Percentiles rank a stretch among this genome's conserved stretches.
phyloP scores from a whole-genome alignment of 2,329 filamentous ascomycete species.

The Penicillium concentricum region DNA sequence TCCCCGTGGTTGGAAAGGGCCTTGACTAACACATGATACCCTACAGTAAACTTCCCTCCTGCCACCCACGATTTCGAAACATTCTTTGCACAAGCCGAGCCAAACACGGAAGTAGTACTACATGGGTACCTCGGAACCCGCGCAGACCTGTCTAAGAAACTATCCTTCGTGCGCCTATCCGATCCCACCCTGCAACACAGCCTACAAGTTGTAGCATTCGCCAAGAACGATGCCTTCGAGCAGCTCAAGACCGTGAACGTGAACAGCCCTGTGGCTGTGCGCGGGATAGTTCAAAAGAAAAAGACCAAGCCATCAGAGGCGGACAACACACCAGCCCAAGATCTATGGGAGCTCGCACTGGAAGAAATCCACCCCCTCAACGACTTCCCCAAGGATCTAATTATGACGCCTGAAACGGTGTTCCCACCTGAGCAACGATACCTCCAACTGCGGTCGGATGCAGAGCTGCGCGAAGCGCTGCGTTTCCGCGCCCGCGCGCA shows the following conservation, averaged over 20 bases:
- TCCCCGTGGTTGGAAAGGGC: no score
- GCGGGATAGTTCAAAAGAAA: constrained; percentile 48
- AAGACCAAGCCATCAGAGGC: constrained; percentile 33
- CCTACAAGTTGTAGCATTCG: constrained; percentile 52
- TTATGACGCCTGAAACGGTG: constrained; percentile 70
- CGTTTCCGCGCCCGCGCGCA: constrained; percentile 64
- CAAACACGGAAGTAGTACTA: constrained; percentile 51
- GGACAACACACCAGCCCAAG: constrained; percentile 29
- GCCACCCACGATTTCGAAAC: constrained; percentile 43
- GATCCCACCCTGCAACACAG: constrained; percentile 45
- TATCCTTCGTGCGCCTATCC: constrained; percentile 67
- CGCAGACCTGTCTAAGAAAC: constrained; percentile 64
- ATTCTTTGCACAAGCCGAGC: constrained; percentile 31
- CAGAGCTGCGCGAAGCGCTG: constrained; percentile 65
- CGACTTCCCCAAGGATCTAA: constrained; percentile 70
- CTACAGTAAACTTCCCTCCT: constrained; percentile 48
- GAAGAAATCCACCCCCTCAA: constrained; percentile 67
- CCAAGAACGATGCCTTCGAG: constrained; percentile 37
- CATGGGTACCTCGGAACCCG: constrained; percentile 72
- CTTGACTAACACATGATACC: constrained; percentile 13
- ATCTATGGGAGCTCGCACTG: constrained; percentile 60
- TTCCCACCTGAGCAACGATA: constrained; percentile 77
- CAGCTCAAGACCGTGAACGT: constrained; percentile 46
- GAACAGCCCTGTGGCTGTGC: constrained; percentile 57
- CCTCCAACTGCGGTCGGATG: constrained; percentile 77